Evolutionary conservation across 306 rosid genomes (phyloP).

Genomic region (Cucumis sativus): DNA sequence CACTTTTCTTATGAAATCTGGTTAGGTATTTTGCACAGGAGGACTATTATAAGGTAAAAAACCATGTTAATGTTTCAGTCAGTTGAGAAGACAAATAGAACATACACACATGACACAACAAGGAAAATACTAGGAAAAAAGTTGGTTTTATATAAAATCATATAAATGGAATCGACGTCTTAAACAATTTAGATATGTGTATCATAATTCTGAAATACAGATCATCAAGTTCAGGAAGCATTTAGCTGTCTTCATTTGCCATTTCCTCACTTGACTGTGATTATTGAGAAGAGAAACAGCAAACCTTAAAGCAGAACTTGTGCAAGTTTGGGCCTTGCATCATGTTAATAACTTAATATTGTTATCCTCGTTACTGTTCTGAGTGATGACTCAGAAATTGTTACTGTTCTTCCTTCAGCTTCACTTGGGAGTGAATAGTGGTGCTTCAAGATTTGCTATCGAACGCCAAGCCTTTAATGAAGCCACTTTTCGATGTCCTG

Average conservation of each 20-base stretch:
- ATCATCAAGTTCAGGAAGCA: neutral
- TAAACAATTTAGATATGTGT: neutral
- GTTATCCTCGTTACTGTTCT: neutral
- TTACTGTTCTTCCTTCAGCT: slow-evolving; percentile 24
- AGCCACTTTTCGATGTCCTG: slow-evolving; percentile 94
- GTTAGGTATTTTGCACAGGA: neutral
- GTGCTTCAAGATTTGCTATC: slow-evolving; percentile 79
- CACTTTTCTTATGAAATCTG: neutral
- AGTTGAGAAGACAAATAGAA: neutral
- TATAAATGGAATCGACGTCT: neutral
- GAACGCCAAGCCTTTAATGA: slow-evolving; percentile 96
- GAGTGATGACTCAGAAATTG: neutral
- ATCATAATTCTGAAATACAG: neutral
- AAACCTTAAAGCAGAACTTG: neutral
- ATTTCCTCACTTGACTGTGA: neutral
- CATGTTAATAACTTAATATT: neutral
- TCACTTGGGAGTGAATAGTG: slow-evolving; percentile 95
- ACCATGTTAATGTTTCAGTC: neutral
- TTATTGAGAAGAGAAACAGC: neutral
- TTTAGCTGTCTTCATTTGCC: neutral
- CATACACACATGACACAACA: neutral
- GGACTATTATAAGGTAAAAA: neutral
- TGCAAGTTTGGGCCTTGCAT: neutral
- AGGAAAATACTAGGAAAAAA: neutral
- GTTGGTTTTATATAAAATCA: neutral